Evolutionary conservation across 169 alveolate species (phyloP).

Genomic region (Theileria annulata): DNA sequence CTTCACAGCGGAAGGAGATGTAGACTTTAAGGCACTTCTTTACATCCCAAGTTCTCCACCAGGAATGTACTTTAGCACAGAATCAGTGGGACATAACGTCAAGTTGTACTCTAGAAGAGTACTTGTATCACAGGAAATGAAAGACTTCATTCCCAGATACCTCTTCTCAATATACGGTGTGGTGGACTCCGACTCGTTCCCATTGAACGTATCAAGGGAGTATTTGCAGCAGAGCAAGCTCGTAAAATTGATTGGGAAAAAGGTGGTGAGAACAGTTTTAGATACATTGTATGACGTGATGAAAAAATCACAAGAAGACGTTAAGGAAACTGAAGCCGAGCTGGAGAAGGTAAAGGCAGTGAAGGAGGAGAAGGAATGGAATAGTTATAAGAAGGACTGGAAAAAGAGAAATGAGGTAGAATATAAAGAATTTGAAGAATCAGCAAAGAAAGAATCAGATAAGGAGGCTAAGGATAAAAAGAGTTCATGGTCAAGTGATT

Average conservation of each 20-base stretch:
- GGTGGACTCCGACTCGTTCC: constrained; percentile 94
- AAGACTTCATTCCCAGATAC: constrained; percentile 92
- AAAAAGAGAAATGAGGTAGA: constrained; percentile 77
- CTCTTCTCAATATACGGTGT: constrained; percentile 93
- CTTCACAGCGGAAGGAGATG: constrained; percentile 99
- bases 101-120: constrained; percentile 91
- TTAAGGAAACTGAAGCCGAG: constrained; percentile 77
- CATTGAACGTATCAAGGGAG: constrained; percentile 93
- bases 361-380: constrained; percentile 79
- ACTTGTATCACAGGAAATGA: constrained; percentile 91
- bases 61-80: constrained; percentile 88
- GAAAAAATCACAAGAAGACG: constrained; percentile 82
- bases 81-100: constrained; percentile 81
- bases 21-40: constrained; percentile 95
- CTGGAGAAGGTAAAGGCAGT: constrained; percentile 80
- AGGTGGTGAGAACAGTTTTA: constrained; percentile 94
- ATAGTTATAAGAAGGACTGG: constrained; percentile 77
- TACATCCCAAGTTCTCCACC: constrained; percentile 94
- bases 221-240: constrained; percentile 92
- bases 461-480: constrained; percentile 87
- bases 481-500: constrained; percentile 76
- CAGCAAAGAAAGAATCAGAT: constrained; percentile 93
- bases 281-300: constrained; percentile 91
- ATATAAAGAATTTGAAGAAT: constrained; percentile 87
- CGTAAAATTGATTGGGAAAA: constrained; percentile 91